phyloP scores from a whole-genome alignment of 768 basidiomycete genomes.

The Phylloporus sp. region DNA sequence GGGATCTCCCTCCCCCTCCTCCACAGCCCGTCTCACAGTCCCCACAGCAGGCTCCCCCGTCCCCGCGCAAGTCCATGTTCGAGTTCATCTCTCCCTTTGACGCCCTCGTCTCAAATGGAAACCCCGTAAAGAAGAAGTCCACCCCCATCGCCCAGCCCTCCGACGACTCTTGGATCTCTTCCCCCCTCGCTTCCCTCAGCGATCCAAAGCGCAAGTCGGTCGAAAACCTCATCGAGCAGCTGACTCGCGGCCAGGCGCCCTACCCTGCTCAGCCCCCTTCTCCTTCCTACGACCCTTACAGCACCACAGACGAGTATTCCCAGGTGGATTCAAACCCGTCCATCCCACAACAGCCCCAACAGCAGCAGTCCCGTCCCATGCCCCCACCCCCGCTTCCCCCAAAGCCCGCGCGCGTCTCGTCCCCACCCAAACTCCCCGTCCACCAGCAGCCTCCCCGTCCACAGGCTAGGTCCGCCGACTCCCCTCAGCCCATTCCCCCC shows the following conservation, averaged over 20 bases:
- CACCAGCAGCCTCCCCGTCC: constrained; percentile 40
- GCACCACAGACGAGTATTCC: constrained; percentile 43
- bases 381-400: constrained; percentile 57
- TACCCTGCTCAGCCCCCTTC: constrained; percentile 35
- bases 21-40: constrained; percentile 24
- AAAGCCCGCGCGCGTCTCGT: constrained; percentile 46
- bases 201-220: constrained; percentile 78
- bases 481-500: constrained; percentile 40
- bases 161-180: constrained; percentile 57
- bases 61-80: constrained; percentile 77
- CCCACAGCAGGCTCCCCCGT: constrained; percentile 51
- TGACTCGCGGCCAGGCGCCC: constrained; percentile 46
- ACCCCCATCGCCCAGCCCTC: constrained; percentile 47
- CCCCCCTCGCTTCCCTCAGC: constrained; percentile 26
- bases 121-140: constrained; percentile 63
- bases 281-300: constrained; percentile 31
- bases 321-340: constrained; percentile 34
- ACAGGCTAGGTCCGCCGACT: constrained; percentile 47
- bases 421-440: constrained; percentile 58
- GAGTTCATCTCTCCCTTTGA: constrained; percentile 84
- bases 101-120: constrained; percentile 51
- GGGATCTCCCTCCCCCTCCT: constrained; percentile 21
- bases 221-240: constrained; percentile 73
- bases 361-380: constrained; percentile 36
- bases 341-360: constrained; percentile 21